These are phyloP conservation scores for Nakaseomyces sp. DNA, from an alignment of 1,139 yeast species.

Conservation along the genomic window DNA sequence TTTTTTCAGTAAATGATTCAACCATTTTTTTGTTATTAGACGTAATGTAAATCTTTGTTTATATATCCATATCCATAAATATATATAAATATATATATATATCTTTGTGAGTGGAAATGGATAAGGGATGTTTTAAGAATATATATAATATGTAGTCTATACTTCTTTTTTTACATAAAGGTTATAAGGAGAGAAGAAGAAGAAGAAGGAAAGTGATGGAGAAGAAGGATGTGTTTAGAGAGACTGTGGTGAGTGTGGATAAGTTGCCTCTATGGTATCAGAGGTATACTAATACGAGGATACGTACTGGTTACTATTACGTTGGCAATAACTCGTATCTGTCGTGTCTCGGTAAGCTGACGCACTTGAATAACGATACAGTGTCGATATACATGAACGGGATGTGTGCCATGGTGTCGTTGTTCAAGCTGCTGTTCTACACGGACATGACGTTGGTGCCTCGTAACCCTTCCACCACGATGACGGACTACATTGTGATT, in stretches of 20 bases:
- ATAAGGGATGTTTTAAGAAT: too few relatives aligned
- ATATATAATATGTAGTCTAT: too few relatives aligned
- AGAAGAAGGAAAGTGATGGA: too few relatives aligned
- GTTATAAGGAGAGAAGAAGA: too few relatives aligned
- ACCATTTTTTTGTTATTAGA: too few relatives aligned
- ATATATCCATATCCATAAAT: too few relatives aligned
- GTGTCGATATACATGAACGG: conserved; percentile 3
- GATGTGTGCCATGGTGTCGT: conserved; percentile 7
- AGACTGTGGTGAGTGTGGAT: conserved; percentile 1
- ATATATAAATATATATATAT: too few relatives aligned
- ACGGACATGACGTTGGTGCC: conserved; percentile 16
- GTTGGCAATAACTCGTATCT: background rate
- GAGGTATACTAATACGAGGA: background rate
- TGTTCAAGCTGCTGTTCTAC: conserved; percentile 11
- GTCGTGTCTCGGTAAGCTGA: background rate
- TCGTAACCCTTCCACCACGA: conserved; percentile 14
- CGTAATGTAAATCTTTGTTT: too few relatives aligned
- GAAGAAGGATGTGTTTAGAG: background rate
- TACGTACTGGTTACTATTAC: conserved; percentile 1
- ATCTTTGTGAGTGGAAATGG: too few relatives aligned
- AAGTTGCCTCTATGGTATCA: conserved; percentile 3
- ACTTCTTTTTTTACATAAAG: too few relatives aligned
- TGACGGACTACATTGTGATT: conserved; percentile 17
- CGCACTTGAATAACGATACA: background rate
- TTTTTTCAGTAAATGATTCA: too few relatives aligned